Conservation (phyloP, 352 stramenopile species). For the Blastocystis sp. region DNA sequence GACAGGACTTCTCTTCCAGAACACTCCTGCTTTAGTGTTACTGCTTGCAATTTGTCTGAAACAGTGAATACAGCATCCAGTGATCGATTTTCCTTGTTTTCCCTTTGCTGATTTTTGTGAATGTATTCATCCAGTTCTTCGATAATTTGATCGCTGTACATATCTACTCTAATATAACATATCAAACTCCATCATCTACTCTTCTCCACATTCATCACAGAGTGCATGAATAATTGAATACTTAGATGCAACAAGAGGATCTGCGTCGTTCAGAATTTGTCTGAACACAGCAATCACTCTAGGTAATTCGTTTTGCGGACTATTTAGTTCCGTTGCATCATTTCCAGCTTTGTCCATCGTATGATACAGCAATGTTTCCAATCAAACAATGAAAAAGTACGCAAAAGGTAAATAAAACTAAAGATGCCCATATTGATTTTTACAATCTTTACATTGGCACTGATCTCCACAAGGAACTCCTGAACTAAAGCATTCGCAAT, state of each 20-base stretch:
- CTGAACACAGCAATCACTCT: neutral
- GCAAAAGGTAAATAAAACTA: neutral
- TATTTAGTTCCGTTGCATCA: neutral
- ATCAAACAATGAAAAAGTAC: neutral
- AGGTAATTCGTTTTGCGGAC: neutral
- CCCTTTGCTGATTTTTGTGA: neutral
- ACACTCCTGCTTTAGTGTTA: neutral
- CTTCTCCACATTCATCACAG: neutral
- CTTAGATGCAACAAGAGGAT: neutral
- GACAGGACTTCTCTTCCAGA: constrained; percentile 1
- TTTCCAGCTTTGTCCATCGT: neutral
- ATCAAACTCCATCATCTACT: neutral
- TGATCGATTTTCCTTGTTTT: neutral
- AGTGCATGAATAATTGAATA: neutral
- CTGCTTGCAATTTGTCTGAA: neutral
- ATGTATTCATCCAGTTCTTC: constrained; percentile 8
- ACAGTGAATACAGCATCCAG: neutral
- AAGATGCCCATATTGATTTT: constrained; percentile 67
- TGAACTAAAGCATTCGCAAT: constrained; percentile 82
- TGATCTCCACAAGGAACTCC: constrained; percentile 78
- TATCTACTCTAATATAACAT: neutral
- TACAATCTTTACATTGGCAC: constrained; percentile 79
- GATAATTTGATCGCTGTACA: neutral
- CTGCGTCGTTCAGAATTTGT: neutral
- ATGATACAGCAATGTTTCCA: neutral